Evolutionary conservation across 164 flowering plant genomes (phyloP).

Genomic region (Annona cherimola): DNA sequence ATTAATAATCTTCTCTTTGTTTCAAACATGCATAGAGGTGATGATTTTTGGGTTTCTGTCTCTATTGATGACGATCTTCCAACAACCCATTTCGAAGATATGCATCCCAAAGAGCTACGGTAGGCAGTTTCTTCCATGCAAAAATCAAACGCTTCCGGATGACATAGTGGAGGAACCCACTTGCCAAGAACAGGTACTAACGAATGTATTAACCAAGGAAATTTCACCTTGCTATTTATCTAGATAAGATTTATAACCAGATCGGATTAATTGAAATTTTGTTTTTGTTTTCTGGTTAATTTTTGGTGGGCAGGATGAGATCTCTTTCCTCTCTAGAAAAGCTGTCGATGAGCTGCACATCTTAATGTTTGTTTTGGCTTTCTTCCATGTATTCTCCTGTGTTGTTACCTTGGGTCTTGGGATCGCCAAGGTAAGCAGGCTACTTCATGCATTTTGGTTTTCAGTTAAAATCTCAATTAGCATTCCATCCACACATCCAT

Average conservation of each 20-base stretch:
- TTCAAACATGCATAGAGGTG: constrained; percentile 34
- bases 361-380: constrained; percentile 45
- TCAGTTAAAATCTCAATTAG: too few relatives aligned
- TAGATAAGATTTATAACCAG: too few relatives aligned
- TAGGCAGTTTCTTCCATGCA: constrained; percentile 51
- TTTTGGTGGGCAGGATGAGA: constrained; percentile 35
- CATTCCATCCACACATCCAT: too few relatives aligned
- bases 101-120: constrained; percentile 42
- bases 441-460: neutral
- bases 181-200: constrained; percentile 33
- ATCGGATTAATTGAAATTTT: neutral
- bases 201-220: neutral
- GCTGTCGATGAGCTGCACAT: constrained; percentile 38
- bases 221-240: too few relatives aligned
- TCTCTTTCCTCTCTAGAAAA: constrained; percentile 41
- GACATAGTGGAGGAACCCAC: constrained; percentile 37
- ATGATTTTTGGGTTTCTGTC: constrained; percentile 66
- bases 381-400: constrained; percentile 37
- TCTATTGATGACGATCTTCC: constrained; percentile 36
- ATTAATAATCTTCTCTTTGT: neutral
- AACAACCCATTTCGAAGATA: constrained; percentile 43
- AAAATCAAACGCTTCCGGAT: neutral
- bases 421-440: constrained; percentile 42
- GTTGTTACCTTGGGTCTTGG: constrained; percentile 52
- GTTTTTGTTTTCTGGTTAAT: neutral